phyloP scores from a whole-genome alignment of 345 rosid species.

The Gossypium stocksii region DNA sequence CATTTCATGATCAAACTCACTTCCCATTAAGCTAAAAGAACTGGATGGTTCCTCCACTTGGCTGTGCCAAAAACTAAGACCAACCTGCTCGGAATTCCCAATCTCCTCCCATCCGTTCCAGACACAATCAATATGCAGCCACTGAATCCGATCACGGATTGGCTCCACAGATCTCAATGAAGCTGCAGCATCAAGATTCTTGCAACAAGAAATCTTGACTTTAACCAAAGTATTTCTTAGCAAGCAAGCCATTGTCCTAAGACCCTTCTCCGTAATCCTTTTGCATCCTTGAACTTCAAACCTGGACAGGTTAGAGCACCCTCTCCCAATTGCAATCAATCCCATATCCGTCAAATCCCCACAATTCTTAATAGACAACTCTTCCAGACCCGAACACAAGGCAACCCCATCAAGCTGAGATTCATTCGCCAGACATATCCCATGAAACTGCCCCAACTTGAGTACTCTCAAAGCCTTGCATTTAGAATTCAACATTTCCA shows the following conservation, averaged over 20 bases:
- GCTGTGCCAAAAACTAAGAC: background rate
- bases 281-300: slow-evolving; percentile 86
- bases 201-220: slow-evolving; percentile 67
- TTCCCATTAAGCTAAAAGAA: background rate
- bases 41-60: background rate
- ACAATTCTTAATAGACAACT: slow-evolving; percentile 18
- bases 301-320: slow-evolving; percentile 52
- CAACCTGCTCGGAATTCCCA: slow-evolving; percentile 18
- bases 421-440: slow-evolving; percentile 54
- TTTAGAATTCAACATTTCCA: slow-evolving; percentile 51
- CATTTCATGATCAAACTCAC: slow-evolving; percentile 23
- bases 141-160: slow-evolving; percentile 46
- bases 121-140: slow-evolving; percentile 75
- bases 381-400: slow-evolving; percentile 34
- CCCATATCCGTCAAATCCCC: slow-evolving; percentile 79
- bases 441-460: slow-evolving; percentile 69
- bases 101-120: slow-evolving; percentile 51
- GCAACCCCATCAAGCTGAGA: slow-evolving; percentile 75
- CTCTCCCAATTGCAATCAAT: slow-evolving; percentile 70
- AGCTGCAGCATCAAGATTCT: slow-evolving; percentile 47
- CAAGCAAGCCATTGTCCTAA: slow-evolving; percentile 57
- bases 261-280: slow-evolving; percentile 59
- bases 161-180: slow-evolving; percentile 68
- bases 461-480: slow-evolving; percentile 51
- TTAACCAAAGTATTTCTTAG: slow-evolving; percentile 46